phyloP scores from a whole-genome alignment of 805 yeast genomes.

The Isabelozyma gotoi region DNA sequence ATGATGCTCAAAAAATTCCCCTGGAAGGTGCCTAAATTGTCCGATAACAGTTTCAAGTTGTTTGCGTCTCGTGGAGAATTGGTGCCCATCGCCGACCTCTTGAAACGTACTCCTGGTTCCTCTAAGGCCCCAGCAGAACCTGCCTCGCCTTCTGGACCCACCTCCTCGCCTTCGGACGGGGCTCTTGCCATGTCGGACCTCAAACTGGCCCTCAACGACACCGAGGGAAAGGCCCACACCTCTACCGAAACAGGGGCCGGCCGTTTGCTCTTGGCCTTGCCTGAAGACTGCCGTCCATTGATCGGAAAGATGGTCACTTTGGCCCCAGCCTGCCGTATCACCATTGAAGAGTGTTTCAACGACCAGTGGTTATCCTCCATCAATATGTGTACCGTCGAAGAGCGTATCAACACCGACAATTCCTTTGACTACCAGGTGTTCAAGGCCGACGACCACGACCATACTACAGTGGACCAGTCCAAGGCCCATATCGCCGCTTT shows the following conservation, averaged over 20 bases:
- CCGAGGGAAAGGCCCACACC: constrained; percentile 51
- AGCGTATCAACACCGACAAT: constrained; percentile 36
- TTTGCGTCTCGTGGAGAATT: constrained; percentile 57
- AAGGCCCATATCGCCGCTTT: constrained; percentile 95
- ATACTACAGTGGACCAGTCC: constrained; percentile 86
- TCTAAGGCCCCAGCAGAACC: too few relatives aligned
- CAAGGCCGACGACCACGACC: constrained; percentile 64
- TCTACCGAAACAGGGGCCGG: constrained; percentile 70
- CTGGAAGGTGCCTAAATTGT: constrained; percentile 75
- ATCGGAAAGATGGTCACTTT: constrained; percentile 76
- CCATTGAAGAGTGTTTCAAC: constrained; percentile 74
- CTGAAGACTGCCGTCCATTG: constrained; percentile 65
- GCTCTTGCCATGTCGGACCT: too few relatives aligned
- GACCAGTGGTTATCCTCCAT: constrained; percentile 69
- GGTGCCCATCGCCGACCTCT: constrained; percentile 57
- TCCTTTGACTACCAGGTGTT: constrained; percentile 35
- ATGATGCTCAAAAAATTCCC: constrained; percentile 85
- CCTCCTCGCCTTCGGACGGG: too few relatives aligned
- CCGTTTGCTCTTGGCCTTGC: constrained; percentile 66
- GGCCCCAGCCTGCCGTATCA: constrained; percentile 82
- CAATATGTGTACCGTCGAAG: constrained; percentile 67
- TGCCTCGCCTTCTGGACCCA: too few relatives aligned
- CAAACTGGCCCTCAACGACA: constrained; percentile 13
- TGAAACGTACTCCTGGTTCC: constrained; percentile 27
- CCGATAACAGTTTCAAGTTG: constrained; percentile 69